These are phyloP conservation scores for Moelleriella libera DNA, from an alignment of 2,329 filamentous ascomycete genomes.

Conservation along the genomic window DNA sequence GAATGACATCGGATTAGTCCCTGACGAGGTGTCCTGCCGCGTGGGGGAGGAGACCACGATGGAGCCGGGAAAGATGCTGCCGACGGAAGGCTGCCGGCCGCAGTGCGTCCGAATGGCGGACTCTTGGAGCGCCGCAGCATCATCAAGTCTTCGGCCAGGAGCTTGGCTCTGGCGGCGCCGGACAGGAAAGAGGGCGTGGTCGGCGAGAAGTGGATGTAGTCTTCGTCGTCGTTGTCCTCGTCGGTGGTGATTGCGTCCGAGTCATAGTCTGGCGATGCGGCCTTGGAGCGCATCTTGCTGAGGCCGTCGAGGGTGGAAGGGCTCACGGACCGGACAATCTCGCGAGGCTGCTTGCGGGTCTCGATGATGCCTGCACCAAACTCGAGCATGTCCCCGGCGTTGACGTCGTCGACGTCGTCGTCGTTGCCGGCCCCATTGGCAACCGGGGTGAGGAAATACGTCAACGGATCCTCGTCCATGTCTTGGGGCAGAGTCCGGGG, in stretches of 20 bases:
- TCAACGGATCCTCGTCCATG: constrained; percentile 38
- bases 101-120: constrained; percentile 15
- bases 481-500: constrained; percentile 29
- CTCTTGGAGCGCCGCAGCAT: constrained; percentile 10
- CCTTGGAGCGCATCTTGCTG: constrained; percentile 23
- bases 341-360: constrained; percentile 27
- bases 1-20: constrained; percentile 1
- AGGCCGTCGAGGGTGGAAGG: constrained; percentile 40
- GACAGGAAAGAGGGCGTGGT: constrained; percentile 16
- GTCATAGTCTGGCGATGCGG: constrained; percentile 20
- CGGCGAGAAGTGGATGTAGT: constrained; percentile 35
- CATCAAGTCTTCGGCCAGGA: constrained; percentile 3
- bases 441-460: constrained; percentile 40
- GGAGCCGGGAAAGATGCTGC: constrained; percentile 4
- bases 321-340: constrained; percentile 38
- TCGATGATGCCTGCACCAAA: constrained; percentile 43
- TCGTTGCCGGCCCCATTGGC: constrained; percentile 25
- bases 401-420: constrained; percentile 23
- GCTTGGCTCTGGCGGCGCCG: constrained; percentile 16
- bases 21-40: constrained; percentile 2
- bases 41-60: constrained; percentile 1
- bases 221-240: constrained; percentile 32
- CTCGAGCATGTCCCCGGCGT: constrained; percentile 29
- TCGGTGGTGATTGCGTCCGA: constrained; percentile 29
- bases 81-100: constrained; percentile 15